Conservation (phyloP, 306 rosid species). For the Quillaja saponaria region DNA sequence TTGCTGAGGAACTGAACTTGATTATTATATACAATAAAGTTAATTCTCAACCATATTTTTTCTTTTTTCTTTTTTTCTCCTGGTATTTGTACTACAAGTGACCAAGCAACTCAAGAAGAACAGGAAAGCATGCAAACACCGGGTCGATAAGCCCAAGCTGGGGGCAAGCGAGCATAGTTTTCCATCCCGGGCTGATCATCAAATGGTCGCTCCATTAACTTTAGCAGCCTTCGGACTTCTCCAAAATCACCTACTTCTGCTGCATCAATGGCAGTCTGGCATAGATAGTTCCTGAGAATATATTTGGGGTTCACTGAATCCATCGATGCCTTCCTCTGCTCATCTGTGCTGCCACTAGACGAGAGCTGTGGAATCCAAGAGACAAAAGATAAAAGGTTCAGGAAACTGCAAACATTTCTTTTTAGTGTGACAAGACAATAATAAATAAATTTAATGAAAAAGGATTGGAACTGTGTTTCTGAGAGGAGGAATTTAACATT, state of each 20-base stretch:
- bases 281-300: slow-evolving; percentile 85
- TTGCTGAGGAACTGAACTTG: slow-evolving; percentile 9
- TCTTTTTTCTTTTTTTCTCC: slow-evolving; percentile 12
- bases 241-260: slow-evolving; percentile 93
- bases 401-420: not conserved
- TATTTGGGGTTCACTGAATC: slow-evolving; percentile 84
- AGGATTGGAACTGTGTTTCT: not conserved
- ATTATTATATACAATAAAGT: slow-evolving; percentile 37
- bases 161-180: slow-evolving; percentile 95
- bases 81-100: slow-evolving; percentile 26
- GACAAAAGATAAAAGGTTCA: slow-evolving; percentile 14
- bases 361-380: slow-evolving; percentile 68
- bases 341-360: slow-evolving; percentile 69
- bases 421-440: too few relatives aligned
- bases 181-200: slow-evolving; percentile 99
- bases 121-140: slow-evolving; percentile 99
- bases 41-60: slow-evolving; percentile 24
- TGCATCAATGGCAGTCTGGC: slow-evolving; percentile 95
- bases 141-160: slow-evolving; percentile 99
- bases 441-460: not conserved
- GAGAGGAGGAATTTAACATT: not conserved
- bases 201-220: slow-evolving; percentile 80
- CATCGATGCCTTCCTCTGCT: slow-evolving; percentile 80
- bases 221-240: slow-evolving; percentile 75
- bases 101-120: slow-evolving; percentile 66